phyloP scores from a whole-genome alignment of 148 eudicot genomes.

The Nepenthes mirabilis region DNA sequence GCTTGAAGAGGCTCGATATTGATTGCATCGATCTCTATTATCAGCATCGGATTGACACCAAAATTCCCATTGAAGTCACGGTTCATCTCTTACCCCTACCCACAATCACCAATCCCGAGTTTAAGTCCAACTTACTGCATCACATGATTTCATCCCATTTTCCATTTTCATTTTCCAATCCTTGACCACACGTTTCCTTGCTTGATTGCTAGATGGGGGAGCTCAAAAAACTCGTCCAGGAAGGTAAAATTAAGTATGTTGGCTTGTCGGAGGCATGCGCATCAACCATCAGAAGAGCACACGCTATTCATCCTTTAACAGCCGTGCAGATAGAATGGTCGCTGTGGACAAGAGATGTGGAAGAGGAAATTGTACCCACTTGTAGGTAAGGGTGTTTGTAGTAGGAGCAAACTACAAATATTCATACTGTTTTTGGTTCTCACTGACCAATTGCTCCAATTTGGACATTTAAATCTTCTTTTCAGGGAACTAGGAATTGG shows the following conservation, averaged over 20 bases:
- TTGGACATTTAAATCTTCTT: background rate
- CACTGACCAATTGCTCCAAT: background rate
- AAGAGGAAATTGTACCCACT: slow-evolving; percentile 8
- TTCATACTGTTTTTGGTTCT: too few relatives aligned
- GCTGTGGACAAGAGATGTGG: slow-evolving; percentile 9
- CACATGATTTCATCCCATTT: too few relatives aligned
- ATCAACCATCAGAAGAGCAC: slow-evolving; percentile 8
- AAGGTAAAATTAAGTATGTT: slow-evolving; percentile 9
- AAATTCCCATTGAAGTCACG: slow-evolving; percentile 10
- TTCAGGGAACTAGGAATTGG: slow-evolving; percentile 1
- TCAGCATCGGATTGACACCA: slow-evolving; percentile 11
- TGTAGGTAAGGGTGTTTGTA: slow-evolving; percentile 2
- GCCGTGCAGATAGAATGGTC: slow-evolving; percentile 14
- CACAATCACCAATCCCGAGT: too few relatives aligned
- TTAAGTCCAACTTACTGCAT: too few relatives aligned
- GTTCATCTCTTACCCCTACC: background rate
- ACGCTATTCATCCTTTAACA: slow-evolving; percentile 8
- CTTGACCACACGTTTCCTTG: too few relatives aligned
- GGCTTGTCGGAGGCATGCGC: slow-evolving; percentile 11
- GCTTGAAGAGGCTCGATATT: slow-evolving; percentile 8
- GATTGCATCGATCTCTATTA: slow-evolving; percentile 11
- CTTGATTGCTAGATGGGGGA: slow-evolving; percentile 4
- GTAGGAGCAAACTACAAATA: too few relatives aligned
- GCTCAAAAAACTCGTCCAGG: slow-evolving; percentile 10
- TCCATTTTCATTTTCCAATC: background rate